These are phyloP conservation scores for Mikania micrantha DNA, from an alignment of 129 eudicot species.

Conservation along the genomic window DNA sequence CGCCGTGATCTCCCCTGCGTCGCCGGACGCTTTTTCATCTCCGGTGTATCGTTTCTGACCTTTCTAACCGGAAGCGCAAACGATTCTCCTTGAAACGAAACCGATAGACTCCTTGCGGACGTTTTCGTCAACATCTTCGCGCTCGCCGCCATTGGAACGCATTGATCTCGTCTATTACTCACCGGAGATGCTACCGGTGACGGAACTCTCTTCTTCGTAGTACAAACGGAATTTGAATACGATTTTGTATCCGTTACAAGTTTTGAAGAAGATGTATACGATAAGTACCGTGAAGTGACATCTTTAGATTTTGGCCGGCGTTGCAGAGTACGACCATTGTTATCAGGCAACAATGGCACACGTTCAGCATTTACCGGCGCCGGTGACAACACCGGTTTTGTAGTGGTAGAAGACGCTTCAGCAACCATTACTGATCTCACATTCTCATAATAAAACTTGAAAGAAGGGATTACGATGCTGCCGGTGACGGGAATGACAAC, in stretches of 20 bases:
- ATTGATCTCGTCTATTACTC: constrained; percentile 25
- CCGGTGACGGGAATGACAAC: no score
- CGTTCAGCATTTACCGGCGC: constrained; percentile 38
- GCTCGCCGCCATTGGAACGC: constrained; percentile 33
- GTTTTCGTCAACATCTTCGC: constrained; percentile 40
- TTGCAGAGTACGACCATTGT: constrained; percentile 22
- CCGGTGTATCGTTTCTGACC: constrained; percentile 40
- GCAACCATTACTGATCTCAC: constrained; percentile 43
- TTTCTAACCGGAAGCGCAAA: constrained; percentile 40
- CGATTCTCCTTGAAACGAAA: constrained; percentile 86
- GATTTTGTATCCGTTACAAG: constrained; percentile 16
- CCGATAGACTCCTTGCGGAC: constrained; percentile 63
- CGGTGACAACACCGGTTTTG: constrained; percentile 28
- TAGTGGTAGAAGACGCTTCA: constrained; percentile 26
- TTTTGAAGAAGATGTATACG: constrained; percentile 28
- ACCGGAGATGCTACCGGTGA: constrained; percentile 20
- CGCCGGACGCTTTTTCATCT: constrained; percentile 30
- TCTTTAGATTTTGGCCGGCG: constrained; percentile 48
- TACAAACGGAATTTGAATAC: constrained; percentile 33
- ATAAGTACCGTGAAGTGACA: constrained; percentile 57
- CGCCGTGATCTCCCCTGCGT: constrained; percentile 26
- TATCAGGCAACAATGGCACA: constrained; percentile 48
- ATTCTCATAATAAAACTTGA: background rate
- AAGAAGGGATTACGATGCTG: background rate
- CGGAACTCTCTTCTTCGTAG: constrained; percentile 23